Evolutionary conservation across 345 rosid genomes (phyloP), one percentile per base, ranked within the genome.

Genomic region (Bruguiera sexangula): DNA sequence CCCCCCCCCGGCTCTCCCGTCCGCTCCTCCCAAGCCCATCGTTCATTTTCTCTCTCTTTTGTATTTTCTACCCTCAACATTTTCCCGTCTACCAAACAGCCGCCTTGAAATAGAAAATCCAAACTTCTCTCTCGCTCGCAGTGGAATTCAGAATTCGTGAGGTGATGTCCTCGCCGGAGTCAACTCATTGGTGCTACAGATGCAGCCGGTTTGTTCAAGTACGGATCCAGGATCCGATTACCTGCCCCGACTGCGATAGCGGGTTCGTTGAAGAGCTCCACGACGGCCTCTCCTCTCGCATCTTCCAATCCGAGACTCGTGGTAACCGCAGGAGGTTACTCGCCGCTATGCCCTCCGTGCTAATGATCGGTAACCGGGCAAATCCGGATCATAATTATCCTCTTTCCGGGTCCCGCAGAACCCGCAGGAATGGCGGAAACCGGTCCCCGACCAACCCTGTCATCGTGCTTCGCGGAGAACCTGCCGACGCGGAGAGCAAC

Each of bases 131-230:
- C 29, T 27, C 29, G 29, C 29, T 27, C 29, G 2, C 29, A 1
- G 29, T 27, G 2, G 29, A 27, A 27, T 27, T 27, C 29, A 27
- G 32, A 52, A 27, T 22, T 66, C 62, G 46, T 67, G 70, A 78
- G 34, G 68, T 59, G 72, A 88, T 88, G 88, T 82, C 96, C 55
- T 69, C 86, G 24, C 68, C 71, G 30, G 71, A 89, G 70, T 43
- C 89, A 57, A 83, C 93, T 34, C 89, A 84, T 77, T 94, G 98
- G 98, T 94, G 98, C 70, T 85, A 94, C 57, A 70, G 95, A 53
- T 94, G 98, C 76, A 88, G 63, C 82, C 82, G 96, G 6, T 83
- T 89, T 72, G 78, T 94, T 29, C 82, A 77, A 74, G 81, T 84
- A 10, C 75, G 76, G 82, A 81, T 64, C 73, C 86, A 53, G 16